These are phyloP conservation scores for Acacia confusa DNA, from an alignment of 306 rosid genomes.

Conservation along the genomic window DNA sequence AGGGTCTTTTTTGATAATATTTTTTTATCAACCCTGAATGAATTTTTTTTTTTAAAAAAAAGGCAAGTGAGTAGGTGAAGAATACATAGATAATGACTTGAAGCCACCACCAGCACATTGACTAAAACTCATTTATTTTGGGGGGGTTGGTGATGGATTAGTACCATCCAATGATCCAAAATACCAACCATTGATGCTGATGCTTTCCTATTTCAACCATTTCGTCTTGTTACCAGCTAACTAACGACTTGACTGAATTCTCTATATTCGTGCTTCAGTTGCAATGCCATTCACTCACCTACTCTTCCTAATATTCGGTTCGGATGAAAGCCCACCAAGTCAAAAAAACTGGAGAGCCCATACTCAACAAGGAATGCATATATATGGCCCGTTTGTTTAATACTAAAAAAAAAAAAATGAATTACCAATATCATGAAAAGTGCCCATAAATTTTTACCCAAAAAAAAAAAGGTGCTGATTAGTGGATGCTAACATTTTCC, in stretches of 20 bases:
- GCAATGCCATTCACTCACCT: neutral
- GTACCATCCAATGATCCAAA: neutral
- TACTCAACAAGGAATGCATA: neutral
- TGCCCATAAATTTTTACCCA: no score
- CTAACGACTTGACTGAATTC: neutral
- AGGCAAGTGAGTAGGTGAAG: neutral
- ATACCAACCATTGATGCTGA: constrained; percentile 29
- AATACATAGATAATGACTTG: neutral
- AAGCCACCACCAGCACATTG: neutral
- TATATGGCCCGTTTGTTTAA: neutral
- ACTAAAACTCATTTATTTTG: neutral
- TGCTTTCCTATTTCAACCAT: constrained; percentile 3
- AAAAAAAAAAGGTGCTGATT: no score
- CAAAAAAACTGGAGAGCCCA: neutral
- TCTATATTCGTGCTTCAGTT: neutral
- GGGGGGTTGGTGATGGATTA: constrained; percentile 24
- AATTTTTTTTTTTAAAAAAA: no score
- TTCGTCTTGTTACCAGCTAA: neutral
- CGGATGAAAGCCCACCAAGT: neutral
- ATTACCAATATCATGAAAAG: no score
- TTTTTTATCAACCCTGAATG: no score
- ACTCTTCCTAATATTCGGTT: no score
- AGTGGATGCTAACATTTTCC: no score
- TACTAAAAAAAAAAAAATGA: no score
- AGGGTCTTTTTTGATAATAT: no score